Evolutionary conservation across 2,329 filamentous ascomycete genomes (phyloP).

Genomic region (Cephalotrichum gorgonifer): DNA sequence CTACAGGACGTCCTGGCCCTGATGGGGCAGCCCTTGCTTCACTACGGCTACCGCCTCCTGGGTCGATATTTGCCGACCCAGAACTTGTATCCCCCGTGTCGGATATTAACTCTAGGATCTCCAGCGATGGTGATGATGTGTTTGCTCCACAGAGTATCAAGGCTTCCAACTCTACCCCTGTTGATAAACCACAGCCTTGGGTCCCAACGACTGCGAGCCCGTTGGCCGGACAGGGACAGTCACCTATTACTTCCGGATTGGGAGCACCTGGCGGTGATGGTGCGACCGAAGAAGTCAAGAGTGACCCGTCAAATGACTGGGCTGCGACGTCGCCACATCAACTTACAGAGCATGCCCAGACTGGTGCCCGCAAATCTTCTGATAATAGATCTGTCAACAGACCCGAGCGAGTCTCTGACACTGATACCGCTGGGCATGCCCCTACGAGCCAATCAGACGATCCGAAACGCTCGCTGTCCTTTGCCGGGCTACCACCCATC

Average conservation of each 20-base stretch:
- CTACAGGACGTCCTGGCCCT: too few species aligned
- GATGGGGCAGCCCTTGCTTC: neutral
- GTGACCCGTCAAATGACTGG: conserved; percentile 15
- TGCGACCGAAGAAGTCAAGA: neutral
- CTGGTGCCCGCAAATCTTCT: neutral
- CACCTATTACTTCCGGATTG: neutral
- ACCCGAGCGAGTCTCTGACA: neutral
- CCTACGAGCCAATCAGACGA: neutral
- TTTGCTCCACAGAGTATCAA: neutral
- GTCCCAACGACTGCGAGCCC: neutral
- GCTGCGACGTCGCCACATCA: conserved; percentile 14
- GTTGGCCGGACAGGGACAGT: neutral
- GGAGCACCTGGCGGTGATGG: neutral
- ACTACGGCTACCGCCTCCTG: conserved; percentile 7
- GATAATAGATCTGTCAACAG: neutral
- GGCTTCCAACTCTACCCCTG: neutral
- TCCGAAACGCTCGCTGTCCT: conserved; percentile 37
- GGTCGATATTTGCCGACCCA: conserved; percentile 9
- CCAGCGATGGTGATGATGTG: conserved; percentile 3
- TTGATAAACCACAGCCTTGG: neutral
- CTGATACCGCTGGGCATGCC: neutral
- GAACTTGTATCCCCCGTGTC: conserved; percentile 22
- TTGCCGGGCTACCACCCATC: conserved; percentile 48
- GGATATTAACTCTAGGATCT: conserved; percentile 11
- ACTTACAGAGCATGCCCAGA: neutral